phyloP scores from a whole-genome alignment of 2,329 filamentous ascomycete genomes.

The Fusarium phyllophilum region DNA sequence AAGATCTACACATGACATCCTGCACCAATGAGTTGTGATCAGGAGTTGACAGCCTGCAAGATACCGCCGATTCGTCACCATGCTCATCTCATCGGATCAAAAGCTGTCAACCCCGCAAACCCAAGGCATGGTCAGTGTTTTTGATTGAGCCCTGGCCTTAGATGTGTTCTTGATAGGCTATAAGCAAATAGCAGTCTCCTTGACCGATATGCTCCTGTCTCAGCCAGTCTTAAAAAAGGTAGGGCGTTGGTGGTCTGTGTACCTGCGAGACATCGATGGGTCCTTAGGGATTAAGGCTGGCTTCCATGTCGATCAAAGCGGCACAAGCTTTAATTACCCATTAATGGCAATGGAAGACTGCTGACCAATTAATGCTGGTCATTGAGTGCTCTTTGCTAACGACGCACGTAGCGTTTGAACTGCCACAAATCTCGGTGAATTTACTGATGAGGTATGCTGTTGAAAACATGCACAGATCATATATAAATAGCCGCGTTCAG shows the following conservation, averaged over 20 bases:
- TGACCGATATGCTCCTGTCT: slow-evolving; percentile 5
- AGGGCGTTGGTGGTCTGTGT: slow-evolving; percentile 28
- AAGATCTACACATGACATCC: neutral
- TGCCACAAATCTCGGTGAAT: neutral
- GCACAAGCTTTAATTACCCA: neutral
- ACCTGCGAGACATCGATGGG: slow-evolving; percentile 5
- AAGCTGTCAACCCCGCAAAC: slow-evolving; percentile 20
- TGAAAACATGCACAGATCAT: neutral
- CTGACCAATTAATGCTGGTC: neutral
- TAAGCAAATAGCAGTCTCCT: neutral
- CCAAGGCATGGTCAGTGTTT: neutral
- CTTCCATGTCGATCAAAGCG: slow-evolving; percentile 9
- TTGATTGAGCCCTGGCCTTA: neutral
- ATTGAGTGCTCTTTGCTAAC: neutral
- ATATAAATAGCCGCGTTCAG: neutral
- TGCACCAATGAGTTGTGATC: neutral
- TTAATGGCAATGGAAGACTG: neutral
- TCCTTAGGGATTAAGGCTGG: neutral
- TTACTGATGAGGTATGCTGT: neutral
- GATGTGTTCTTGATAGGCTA: neutral
- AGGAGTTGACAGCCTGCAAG: neutral
- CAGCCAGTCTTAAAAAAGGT: slow-evolving; percentile 5
- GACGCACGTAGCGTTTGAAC: neutral
- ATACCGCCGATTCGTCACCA: slow-evolving; percentile 13
- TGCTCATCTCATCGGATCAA: slow-evolving; percentile 17